These are phyloP conservation scores for Alternaria arborescens DNA, from an alignment of 2,329 filamentous ascomycete genomes.

Conservation along the genomic window DNA sequence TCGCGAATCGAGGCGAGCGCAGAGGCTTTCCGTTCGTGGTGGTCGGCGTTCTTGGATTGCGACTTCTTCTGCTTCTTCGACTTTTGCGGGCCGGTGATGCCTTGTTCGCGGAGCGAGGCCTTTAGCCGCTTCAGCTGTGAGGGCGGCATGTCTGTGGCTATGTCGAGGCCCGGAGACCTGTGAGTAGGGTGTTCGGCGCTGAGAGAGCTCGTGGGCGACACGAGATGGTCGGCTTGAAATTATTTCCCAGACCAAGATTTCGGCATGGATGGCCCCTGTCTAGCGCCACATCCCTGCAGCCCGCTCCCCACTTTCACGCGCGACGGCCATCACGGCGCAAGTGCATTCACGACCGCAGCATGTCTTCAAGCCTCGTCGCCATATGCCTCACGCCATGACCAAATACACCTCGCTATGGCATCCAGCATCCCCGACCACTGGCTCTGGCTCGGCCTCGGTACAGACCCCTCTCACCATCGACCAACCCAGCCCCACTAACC, in stretches of 20 bases:
- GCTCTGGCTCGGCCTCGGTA: conserved; percentile 59
- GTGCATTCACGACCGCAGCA: conserved; percentile 6
- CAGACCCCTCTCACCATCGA: conserved; percentile 51
- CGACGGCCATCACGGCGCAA: conserved; percentile 27
- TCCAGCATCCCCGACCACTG: conserved; percentile 54
- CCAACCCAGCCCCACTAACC: conserved; percentile 50
- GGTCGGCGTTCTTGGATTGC: conserved; percentile 74
- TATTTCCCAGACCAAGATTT: conserved; percentile 32
- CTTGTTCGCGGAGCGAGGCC: conserved; percentile 85
- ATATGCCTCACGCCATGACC: conserved; percentile 22
- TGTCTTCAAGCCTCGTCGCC: conserved; percentile 3
- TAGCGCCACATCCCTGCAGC: conserved; percentile 12
- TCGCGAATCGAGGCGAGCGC: conserved; percentile 89
- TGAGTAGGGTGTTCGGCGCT: neutral
- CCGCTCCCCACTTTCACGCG: conserved; percentile 13
- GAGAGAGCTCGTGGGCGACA: conserved; percentile 8
- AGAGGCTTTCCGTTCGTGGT: conserved; percentile 77
- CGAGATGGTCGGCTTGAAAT: conserved; percentile 18
- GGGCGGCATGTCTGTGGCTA: conserved; percentile 73
- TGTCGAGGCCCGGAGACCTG: neutral
- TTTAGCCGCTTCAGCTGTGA: conserved; percentile 98
- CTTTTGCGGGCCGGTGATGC: conserved; percentile 88
- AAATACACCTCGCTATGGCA: conserved; percentile 38
- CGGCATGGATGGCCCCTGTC: conserved; percentile 24
- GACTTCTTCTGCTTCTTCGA: conserved; percentile 90